Conservation (phyloP, 2,329 filamentous ascomycete species). For the Alternaria panax region DNA sequence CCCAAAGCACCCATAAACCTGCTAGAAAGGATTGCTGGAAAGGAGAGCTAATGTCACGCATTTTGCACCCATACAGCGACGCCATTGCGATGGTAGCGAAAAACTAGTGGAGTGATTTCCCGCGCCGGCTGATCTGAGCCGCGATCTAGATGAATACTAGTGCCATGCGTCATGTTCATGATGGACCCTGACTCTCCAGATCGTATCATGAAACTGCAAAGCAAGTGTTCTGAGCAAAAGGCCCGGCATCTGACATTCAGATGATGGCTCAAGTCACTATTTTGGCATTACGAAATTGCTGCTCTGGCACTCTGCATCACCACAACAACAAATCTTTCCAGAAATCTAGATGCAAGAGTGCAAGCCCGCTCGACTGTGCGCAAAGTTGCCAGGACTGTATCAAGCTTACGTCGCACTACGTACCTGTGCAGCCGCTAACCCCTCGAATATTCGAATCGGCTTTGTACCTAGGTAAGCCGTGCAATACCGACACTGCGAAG, state of each 20-base stretch:
- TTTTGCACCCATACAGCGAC: constrained; percentile 1
- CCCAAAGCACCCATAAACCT: not conserved
- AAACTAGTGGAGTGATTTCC: not conserved
- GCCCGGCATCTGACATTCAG: not conserved
- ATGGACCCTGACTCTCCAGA: not conserved
- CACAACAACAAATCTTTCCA: not conserved
- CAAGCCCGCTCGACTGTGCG: not conserved
- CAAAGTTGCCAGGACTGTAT: not conserved
- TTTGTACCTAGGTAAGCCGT: no score
- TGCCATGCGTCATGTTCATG: not conserved
- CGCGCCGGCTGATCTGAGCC: not conserved
- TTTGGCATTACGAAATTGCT: not conserved
- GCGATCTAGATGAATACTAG: not conserved
- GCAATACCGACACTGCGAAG: no score
- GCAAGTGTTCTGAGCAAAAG: not conserved
- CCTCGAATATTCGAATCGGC: no score
- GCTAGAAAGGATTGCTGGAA: not conserved
- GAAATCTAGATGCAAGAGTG: not conserved
- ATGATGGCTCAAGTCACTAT: not conserved
- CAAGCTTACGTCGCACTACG: not conserved
- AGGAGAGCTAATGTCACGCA: not conserved
- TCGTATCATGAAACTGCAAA: not conserved
- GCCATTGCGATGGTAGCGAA: not conserved
- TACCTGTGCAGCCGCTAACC: not conserved
- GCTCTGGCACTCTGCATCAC: not conserved